Conservation (phyloP, 352 stramenopile genomes). For the Globisporangium paroecandrum region DNA sequence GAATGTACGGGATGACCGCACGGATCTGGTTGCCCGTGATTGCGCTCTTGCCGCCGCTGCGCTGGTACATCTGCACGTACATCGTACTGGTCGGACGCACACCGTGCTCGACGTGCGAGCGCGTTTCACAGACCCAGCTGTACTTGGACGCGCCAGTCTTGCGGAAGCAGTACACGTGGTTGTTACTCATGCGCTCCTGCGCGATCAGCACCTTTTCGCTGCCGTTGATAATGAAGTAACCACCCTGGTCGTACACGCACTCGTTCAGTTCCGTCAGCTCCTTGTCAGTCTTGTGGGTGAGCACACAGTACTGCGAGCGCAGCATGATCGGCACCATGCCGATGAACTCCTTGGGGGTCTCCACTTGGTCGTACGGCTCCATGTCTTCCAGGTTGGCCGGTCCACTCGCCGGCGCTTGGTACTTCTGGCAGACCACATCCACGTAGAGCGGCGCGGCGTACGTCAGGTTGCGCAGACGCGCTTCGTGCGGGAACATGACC, state of each 20-base stretch:
- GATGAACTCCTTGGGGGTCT: constrained; percentile 94
- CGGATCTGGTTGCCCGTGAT: constrained; percentile 99
- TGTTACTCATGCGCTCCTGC: constrained; percentile 99
- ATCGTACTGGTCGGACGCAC: constrained; percentile 95
- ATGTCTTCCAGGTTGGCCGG: constrained; percentile 81
- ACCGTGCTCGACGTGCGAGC: constrained; percentile 95
- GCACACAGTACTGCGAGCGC: constrained; percentile 94
- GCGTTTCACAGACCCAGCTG: constrained; percentile 95
- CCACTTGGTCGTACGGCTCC: constrained; percentile 84
- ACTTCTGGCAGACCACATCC: constrained; percentile 96
- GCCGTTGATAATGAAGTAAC: constrained; percentile 99
- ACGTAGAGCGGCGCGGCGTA: constrained; percentile 99
- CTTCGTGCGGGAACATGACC: constrained; percentile 99
- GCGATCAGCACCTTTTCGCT: constrained; percentile 99
- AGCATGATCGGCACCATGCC: constrained; percentile 99
- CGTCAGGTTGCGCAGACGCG: constrained; percentile 97
- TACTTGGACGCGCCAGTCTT: constrained; percentile 98
- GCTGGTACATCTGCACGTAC: constrained; percentile 99
- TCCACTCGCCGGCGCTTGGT: constrained; percentile 54
- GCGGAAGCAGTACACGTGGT: constrained; percentile 99
- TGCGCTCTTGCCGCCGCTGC: constrained; percentile 90
- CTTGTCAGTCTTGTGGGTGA: constrained; percentile 92
- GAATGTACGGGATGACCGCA: constrained; percentile 97
- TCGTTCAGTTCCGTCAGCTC: constrained; percentile 94
- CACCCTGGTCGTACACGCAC: constrained; percentile 99